A percentile compares a stretch with the other conserved stretches of the same genome.
phyloP scores from a whole-genome alignment of 345 rosid genomes.

The Chamaenerion angustifolium region DNA sequence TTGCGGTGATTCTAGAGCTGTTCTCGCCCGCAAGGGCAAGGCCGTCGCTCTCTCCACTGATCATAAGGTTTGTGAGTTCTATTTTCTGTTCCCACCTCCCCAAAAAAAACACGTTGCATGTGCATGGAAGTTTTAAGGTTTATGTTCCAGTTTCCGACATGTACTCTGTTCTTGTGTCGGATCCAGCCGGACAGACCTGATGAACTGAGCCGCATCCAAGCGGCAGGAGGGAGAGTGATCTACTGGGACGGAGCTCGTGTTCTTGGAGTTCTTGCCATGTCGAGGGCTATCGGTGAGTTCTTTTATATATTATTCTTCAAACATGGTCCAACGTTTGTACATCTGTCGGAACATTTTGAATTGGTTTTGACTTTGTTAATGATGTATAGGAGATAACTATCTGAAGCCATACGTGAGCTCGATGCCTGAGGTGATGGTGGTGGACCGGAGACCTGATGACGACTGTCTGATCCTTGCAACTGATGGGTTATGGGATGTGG shows the following conservation, averaged over 20 bases:
- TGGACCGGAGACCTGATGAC: slow-evolving; percentile 52
- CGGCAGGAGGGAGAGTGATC: slow-evolving; percentile 78
- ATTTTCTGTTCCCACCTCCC: background rate
- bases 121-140: too few species aligned
- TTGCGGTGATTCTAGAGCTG: slow-evolving; percentile 91
- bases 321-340: background rate
- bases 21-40: slow-evolving; percentile 64
- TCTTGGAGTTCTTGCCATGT: slow-evolving; percentile 75
- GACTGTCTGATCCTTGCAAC: slow-evolving; percentile 73
- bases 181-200: slow-evolving; percentile 87
- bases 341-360: background rate
- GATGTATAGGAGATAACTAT: slow-evolving; percentile 52
- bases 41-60: slow-evolving; percentile 65
- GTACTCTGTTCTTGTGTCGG: background rate
- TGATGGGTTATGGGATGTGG: slow-evolving; percentile 92
- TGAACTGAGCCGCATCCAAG: slow-evolving; percentile 58
- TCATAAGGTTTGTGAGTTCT: slow-evolving; percentile 28
- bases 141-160: too few species aligned
- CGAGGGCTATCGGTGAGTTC: slow-evolving; percentile 68
- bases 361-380: background rate
- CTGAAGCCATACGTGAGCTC: slow-evolving; percentile 80
- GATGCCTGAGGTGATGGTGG: slow-evolving; percentile 63
- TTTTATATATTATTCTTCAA: background rate
- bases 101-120: background rate
- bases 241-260: slow-evolving; percentile 88